These are phyloP conservation scores for Amborella trichopoda DNA, from an alignment of 164 flowering plant genomes.

Conservation along the genomic window DNA sequence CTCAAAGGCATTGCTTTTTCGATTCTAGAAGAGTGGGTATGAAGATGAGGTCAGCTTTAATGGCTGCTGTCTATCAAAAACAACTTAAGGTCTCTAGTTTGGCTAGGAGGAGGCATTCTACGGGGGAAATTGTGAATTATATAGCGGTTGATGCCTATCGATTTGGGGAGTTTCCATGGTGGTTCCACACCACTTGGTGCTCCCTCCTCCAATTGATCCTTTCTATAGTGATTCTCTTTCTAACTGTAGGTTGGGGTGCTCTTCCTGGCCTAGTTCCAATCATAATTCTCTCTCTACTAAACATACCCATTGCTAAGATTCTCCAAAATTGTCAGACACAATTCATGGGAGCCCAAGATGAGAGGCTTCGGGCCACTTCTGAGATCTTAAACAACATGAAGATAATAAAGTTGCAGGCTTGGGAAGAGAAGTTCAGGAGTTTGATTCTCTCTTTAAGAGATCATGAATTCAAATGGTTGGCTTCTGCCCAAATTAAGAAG, in stretches of 20 bases:
- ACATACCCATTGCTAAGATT: slow-evolving; percentile 59
- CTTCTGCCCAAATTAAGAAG: slow-evolving; percentile 28
- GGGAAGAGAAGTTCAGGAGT: slow-evolving; percentile 76
- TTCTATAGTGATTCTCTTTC: slow-evolving; percentile 34
- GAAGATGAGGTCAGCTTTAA: slow-evolving; percentile 75
- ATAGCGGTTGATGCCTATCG: slow-evolving; percentile 83
- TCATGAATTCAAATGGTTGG: slow-evolving; percentile 54
- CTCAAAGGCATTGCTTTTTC: slow-evolving; percentile 61
- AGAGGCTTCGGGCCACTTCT: slow-evolving; percentile 56
- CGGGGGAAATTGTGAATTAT: slow-evolving; percentile 83
- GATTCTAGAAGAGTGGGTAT: slow-evolving; percentile 50
- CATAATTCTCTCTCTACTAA: slow-evolving; percentile 42
- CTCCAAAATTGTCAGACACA: slow-evolving; percentile 39
- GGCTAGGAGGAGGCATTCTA: slow-evolving; percentile 54
- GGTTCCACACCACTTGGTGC: slow-evolving; percentile 63
- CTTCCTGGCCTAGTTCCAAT: slow-evolving; percentile 53
- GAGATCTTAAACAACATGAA: slow-evolving; percentile 82
- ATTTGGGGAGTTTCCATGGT: slow-evolving; percentile 66
- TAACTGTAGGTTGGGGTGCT: slow-evolving; percentile 53
- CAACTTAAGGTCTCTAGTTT: slow-evolving; percentile 59
- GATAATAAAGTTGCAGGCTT: slow-evolving; percentile 74
- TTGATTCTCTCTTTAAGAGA: slow-evolving; percentile 40
- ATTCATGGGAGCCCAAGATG: slow-evolving; percentile 63
- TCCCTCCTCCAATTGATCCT: slow-evolving; percentile 36
- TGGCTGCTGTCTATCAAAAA: slow-evolving; percentile 59